phyloP scores from a whole-genome alignment of 768 basidiomycete species.

The Mycena capillaripes region DNA sequence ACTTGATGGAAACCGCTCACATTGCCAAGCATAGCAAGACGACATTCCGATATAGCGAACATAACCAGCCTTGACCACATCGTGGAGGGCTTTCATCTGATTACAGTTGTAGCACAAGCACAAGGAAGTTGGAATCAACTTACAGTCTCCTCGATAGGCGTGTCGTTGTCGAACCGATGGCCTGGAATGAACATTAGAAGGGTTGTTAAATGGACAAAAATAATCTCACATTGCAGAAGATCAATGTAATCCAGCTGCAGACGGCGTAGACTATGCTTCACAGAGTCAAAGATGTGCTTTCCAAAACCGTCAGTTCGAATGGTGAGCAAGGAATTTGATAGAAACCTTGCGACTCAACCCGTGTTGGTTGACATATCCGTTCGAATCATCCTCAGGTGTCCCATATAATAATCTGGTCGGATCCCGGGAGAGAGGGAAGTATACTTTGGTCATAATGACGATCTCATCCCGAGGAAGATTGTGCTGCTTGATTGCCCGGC shows the following conservation, averaged over 20 bases:
- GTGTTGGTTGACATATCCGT: slow-evolving; percentile 59
- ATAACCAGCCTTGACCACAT: slow-evolving; percentile 74
- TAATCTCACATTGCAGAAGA: slow-evolving; percentile 60
- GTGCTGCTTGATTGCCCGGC: slow-evolving; percentile 53
- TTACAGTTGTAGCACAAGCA: background rate
- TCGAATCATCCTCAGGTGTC: slow-evolving; percentile 46
- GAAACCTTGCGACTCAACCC: slow-evolving; percentile 62
- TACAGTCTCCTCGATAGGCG: slow-evolving; percentile 71
- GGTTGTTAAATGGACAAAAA: background rate
- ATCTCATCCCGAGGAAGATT: slow-evolving; percentile 54
- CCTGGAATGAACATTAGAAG: slow-evolving; percentile 43
- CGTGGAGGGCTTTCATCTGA: slow-evolving; percentile 78
- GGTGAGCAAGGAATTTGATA: background rate
- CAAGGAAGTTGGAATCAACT: slow-evolving; percentile 9
- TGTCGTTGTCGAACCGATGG: slow-evolving; percentile 69
- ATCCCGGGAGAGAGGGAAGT: slow-evolving; percentile 50
- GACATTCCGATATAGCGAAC: slow-evolving; percentile 74
- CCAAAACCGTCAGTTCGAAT: background rate
- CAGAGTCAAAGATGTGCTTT: slow-evolving; percentile 71
- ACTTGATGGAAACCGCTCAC: slow-evolving; percentile 45
- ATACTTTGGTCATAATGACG: slow-evolving; percentile 59
- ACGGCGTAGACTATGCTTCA: slow-evolving; percentile 57
- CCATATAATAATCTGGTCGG: slow-evolving; percentile 49
- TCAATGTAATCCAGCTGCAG: slow-evolving; percentile 70
- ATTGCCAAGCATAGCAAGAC: slow-evolving; percentile 69